Evolutionary conservation across 2,329 filamentous ascomycete genomes (phyloP).

Genomic region (Penicillium sp.): DNA sequence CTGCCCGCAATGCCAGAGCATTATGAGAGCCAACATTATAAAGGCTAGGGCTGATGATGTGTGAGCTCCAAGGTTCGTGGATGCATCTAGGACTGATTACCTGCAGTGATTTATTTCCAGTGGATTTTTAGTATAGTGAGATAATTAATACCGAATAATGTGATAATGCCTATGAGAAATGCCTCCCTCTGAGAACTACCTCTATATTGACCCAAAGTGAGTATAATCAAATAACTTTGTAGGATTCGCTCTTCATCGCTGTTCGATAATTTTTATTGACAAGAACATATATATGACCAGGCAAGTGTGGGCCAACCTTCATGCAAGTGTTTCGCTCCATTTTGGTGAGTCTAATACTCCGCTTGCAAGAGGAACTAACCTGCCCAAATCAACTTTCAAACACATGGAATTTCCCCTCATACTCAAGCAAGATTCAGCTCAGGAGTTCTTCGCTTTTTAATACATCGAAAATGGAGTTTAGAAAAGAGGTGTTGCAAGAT

Average conservation of each 20-base stretch:
- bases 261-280: too few species aligned
- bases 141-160: neutral
- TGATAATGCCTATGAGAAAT: neutral
- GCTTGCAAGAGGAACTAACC: too few species aligned
- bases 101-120: neutral
- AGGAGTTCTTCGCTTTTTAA: too few species aligned
- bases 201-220: neutral
- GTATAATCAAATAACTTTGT: too few species aligned
- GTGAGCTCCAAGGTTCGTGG: neutral
- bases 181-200: neutral
- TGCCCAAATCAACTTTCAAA: neutral
- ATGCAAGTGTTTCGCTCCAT: neutral
- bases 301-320: neutral
- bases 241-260: too few species aligned
- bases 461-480: neutral
- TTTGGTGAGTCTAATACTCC: neutral
- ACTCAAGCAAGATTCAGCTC: too few species aligned
- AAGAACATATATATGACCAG: too few species aligned
- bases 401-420: too few species aligned
- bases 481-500: neutral
- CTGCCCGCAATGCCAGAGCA: slow-evolving; percentile 3
- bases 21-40: neutral
- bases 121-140: neutral
- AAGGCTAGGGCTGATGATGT: neutral
- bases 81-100: neutral